Evolutionary conservation across 169 alveolate genomes (phyloP).

Genomic region (Babesia ovata): DNA sequence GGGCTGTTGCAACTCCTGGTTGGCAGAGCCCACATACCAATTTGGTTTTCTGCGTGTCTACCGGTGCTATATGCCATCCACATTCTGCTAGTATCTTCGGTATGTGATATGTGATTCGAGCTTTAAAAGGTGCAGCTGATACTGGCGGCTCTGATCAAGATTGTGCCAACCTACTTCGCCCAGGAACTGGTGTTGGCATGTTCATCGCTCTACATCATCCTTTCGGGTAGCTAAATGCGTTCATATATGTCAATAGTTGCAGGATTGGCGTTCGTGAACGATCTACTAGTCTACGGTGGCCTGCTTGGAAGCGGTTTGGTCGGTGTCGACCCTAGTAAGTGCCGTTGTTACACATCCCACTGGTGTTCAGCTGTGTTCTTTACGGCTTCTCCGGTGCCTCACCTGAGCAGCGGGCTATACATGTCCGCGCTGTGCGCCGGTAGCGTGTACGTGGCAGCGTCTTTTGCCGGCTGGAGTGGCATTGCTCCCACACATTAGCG

Average conservation of each 20-base stretch:
- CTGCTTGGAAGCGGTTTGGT: conserved; percentile 7
- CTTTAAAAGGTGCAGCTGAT: conserved; percentile 13
- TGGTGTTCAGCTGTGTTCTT: conserved; percentile 27
- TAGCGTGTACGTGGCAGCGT: conserved; percentile 9
- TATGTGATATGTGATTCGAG: not conserved
- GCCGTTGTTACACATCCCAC: not conserved
- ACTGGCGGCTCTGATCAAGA: conserved; percentile 33
- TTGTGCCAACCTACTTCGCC: conserved; percentile 63
- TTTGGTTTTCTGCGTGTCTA: not conserved
- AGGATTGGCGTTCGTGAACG: conserved; percentile 62
- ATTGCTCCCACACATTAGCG: not conserved
- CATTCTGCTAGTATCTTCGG: conserved; percentile 33
- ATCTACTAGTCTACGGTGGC: conserved; percentile 37
- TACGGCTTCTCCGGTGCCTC: conserved; percentile 3
- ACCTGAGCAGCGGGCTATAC: not conserved
- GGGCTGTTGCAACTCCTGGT: conserved; percentile 4
- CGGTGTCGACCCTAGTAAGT: conserved; percentile 37
- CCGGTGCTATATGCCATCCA: conserved; percentile 27
- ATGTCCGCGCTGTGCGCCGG: conserved; percentile 20
- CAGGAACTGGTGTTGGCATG: conserved; percentile 57
- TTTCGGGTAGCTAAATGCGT: conserved; percentile 33
- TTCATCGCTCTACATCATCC: conserved; percentile 46
- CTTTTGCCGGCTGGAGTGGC: conserved; percentile 4
- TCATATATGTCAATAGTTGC: not conserved
- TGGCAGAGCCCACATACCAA: conserved; percentile 33